A percentile compares a stretch with the other conserved stretches of the same genome.
phyloP scores from a whole-genome alignment of 2,329 filamentous ascomycete species.

The Fusarium miscanthi region DNA sequence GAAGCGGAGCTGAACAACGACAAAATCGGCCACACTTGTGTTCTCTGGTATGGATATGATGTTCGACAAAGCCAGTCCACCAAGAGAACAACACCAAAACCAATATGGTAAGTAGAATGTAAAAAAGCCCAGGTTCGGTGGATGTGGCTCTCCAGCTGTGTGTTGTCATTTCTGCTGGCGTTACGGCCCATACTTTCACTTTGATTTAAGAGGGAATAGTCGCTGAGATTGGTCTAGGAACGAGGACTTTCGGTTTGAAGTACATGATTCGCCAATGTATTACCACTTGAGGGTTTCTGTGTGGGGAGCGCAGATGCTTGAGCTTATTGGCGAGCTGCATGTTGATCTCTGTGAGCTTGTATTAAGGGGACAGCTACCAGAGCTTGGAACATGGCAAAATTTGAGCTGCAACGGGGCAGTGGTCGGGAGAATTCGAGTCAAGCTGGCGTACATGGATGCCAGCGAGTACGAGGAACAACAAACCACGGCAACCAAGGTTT shows the following conservation, averaged over 20 bases:
- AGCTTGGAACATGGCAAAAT: slow-evolving; percentile 38
- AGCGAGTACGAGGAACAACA: slow-evolving; percentile 38
- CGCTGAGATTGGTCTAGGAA: slow-evolving; percentile 40
- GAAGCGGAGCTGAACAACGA: slow-evolving; percentile 37
- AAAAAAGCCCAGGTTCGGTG: slow-evolving; percentile 5
- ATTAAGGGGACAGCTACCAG: slow-evolving; percentile 30
- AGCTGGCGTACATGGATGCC: slow-evolving; percentile 33
- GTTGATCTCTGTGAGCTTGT: slow-evolving; percentile 42
- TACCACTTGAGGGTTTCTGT: slow-evolving; percentile 42
- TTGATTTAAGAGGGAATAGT: slow-evolving; percentile 13
- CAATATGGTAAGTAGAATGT: slow-evolving; percentile 41
- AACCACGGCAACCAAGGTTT: slow-evolving; percentile 29
- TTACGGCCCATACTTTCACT: slow-evolving; percentile 12
- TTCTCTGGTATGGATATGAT: slow-evolving; percentile 43
- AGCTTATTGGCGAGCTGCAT: slow-evolving; percentile 42
- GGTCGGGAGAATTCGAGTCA: slow-evolving; percentile 35
- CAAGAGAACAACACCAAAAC: slow-evolving; percentile 34
- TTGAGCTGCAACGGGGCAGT: slow-evolving; percentile 33
- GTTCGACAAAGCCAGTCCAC: slow-evolving; percentile 39
- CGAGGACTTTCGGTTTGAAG: slow-evolving; percentile 42
- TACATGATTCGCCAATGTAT: slow-evolving; percentile 44
- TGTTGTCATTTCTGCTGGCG: slow-evolving; percentile 7
- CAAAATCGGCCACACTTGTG: slow-evolving; percentile 38
- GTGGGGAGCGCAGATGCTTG: slow-evolving; percentile 43
- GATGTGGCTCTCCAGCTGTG: slow-evolving; percentile 2